Base-by-base conservation (phyloP, 2,329 filamentous ascomycete genomes). In the Emmonsiellopsis sp. region DNA sequence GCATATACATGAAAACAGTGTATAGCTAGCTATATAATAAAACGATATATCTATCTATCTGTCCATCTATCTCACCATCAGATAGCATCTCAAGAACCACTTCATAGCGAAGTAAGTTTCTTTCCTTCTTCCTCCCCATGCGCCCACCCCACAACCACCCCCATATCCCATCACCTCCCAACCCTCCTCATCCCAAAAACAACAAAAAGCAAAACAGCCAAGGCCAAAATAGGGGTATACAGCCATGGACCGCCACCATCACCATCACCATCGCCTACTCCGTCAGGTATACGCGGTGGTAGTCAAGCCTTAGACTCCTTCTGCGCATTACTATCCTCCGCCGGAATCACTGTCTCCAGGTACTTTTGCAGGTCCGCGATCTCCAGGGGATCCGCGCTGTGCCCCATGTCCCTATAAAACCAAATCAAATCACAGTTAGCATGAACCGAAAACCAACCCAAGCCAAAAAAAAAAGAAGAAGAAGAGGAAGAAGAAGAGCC, bases 361-460 rank as follows among this genome's bases (percentile, higher is more conserved):
- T 81, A 86, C 43, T 70, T 69, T 71, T 92, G 88, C 17, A 96
- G 75, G 61, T 95, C 87, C 56, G 91, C 81, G 52, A 96, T 81
- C 73, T 95, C 92, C 57, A 86, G 75, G 5, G 82, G 76, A 60
- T 84, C 84, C 1, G 89, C 89, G 5, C 84, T 86, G 68, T 96
- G 91, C 11, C 75, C 76, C 65, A 96, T 79, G 7, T 79, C 79
- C 54, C 84, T 87, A 54, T 32, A 51, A 46, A 32, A 50, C 3
- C 21, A 27, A 27, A 27, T 27, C 21, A 27, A 40, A 40, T 40
- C 37, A 45, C 2, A 42, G 46, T 49, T 13, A 32, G 17, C 31
- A 31, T 21, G 31, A 46, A 14, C 36, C 39, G 11, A n/a, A 34
- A 50, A 72, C 83, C 65, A 71, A 88, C 84, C 21, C 21, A 27